phyloP scores from a whole-genome alignment of 768 basidiomycete species.

The Myochromella boudieri region DNA sequence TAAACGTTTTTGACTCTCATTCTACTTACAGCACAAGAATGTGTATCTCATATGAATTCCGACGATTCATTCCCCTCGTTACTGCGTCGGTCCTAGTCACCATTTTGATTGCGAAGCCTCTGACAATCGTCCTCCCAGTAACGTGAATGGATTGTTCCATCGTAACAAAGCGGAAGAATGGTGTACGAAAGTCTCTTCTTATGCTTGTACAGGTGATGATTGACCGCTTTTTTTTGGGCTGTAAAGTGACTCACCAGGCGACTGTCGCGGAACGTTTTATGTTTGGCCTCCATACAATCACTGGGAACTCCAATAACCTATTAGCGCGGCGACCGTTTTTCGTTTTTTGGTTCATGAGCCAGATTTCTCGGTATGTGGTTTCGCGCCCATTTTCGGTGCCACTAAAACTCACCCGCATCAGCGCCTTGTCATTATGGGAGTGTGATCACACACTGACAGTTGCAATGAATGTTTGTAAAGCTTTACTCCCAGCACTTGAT shows the following conservation, averaged over 20 bases:
- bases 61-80: conserved; percentile 59
- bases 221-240: not conserved
- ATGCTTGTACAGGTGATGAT: conserved; percentile 3
- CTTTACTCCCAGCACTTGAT: conserved; percentile 60
- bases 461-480: conserved; percentile 62
- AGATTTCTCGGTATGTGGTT: conserved; percentile 51
- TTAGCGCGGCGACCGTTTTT: conserved; percentile 64
- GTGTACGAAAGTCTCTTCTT: conserved; percentile 42
- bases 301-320: conserved; percentile 49
- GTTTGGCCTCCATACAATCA: conserved; percentile 58
- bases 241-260: conserved; percentile 59
- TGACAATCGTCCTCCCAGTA: conserved; percentile 25
- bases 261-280: conserved; percentile 60
- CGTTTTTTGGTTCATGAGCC: conserved; percentile 75
- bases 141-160: conserved; percentile 46
- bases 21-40: conserved; percentile 53
- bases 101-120: not conserved
- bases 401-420: conserved; percentile 21
- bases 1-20: conserved; percentile 5
- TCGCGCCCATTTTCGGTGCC: conserved; percentile 2
- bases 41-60: conserved; percentile 71
- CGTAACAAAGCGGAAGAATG: conserved; percentile 64
- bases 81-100: conserved; percentile 41
- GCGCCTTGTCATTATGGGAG: conserved; percentile 60
- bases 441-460: conserved; percentile 56